Conservation (phyloP, 768 basidiomycete species). For the Boletus rubescentipes region DNA sequence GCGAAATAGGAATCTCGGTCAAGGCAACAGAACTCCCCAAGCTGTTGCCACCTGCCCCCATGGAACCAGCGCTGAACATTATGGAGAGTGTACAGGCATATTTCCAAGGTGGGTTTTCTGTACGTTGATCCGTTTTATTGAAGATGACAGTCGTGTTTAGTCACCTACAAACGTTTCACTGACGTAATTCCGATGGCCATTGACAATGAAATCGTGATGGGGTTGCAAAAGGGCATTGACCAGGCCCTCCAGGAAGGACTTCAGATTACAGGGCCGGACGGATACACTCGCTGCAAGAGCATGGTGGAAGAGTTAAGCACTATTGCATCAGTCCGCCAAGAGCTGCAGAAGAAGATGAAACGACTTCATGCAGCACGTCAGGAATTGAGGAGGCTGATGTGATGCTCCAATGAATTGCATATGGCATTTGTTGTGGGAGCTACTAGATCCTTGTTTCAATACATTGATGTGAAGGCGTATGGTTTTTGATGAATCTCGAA, state of each 20-base stretch:
- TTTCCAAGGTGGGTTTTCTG: conserved; percentile 76
- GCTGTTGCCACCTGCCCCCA: conserved; percentile 49
- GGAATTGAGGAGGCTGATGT: conserved; percentile 34
- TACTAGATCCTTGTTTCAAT: too few species aligned
- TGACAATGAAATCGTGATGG: conserved; percentile 43
- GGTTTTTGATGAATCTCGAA: too few species aligned
- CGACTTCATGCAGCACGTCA: conserved; percentile 46
- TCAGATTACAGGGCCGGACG: conserved; percentile 49
- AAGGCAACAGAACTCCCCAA: conserved; percentile 46
- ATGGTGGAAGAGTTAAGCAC: conserved; percentile 51
- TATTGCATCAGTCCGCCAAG: conserved; percentile 44
- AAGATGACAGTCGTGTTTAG: too few species aligned
- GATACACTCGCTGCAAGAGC: conserved; percentile 45
- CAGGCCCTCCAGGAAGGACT: conserved; percentile 47
- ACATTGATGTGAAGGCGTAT: too few species aligned
- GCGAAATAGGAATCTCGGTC: conserved; percentile 29
- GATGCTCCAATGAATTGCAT: too few species aligned
- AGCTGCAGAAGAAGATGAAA: conserved; percentile 50
- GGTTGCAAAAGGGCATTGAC: conserved; percentile 47
- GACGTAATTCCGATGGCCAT: conserved; percentile 45
- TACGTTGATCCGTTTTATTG: not conserved
- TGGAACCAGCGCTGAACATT: conserved; percentile 57
- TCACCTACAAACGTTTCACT: conserved; percentile 45
- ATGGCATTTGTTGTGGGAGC: too few species aligned
- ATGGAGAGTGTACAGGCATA: conserved; percentile 75